Percentiles rank a stretch among this genome's conserved stretches.
Conservation (phyloP, 805 yeast species). For the Candida golubevii region DNA sequence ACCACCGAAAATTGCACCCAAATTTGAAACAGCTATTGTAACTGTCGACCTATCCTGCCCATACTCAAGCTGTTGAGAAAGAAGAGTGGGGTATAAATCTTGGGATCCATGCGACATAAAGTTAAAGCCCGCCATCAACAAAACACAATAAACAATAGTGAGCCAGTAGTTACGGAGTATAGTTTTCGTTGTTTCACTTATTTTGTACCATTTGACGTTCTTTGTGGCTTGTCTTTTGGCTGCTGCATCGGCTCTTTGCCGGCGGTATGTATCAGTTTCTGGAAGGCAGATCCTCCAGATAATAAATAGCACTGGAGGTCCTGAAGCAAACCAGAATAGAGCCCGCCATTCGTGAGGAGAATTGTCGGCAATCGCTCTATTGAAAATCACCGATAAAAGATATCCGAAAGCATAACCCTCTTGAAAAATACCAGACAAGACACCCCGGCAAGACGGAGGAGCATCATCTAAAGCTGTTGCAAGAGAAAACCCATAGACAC, state of each 20-base stretch:
- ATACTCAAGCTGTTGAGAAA: conserved; percentile 31
- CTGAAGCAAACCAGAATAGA: conserved; percentile 67
- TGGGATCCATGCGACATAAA: conserved; percentile 42
- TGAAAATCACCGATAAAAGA: conserved; percentile 59
- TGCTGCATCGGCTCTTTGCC: conserved; percentile 14
- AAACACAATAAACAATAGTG: conserved; percentile 50
- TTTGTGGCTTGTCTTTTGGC: conserved; percentile 10
- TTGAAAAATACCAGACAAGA: conserved; percentile 66
- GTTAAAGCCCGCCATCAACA: conserved; percentile 42
- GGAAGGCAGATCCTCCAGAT: conserved; percentile 53
- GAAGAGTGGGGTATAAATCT: conserved; percentile 39
- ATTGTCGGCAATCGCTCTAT: conserved; percentile 50
- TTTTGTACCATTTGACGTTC: conserved; percentile 12
- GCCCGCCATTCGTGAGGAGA: conserved; percentile 59
- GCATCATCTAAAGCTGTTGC: conserved; percentile 66
- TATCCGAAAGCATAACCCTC: conserved; percentile 80
- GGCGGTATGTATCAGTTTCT: conserved; percentile 54
- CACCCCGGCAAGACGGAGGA: conserved; percentile 54
- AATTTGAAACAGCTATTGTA: conserved; percentile 36
- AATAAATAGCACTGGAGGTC: conserved; percentile 57
- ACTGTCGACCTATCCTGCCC: conserved; percentile 33
- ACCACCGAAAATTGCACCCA: conserved; percentile 42
- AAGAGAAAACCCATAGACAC: conserved; percentile 60
- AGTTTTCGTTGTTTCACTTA: conserved; percentile 12
- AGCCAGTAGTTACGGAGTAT: conserved; percentile 55